Evolutionary conservation across 805 yeast genomes (phyloP).

Genomic region (Suhomyces sp.): DNA sequence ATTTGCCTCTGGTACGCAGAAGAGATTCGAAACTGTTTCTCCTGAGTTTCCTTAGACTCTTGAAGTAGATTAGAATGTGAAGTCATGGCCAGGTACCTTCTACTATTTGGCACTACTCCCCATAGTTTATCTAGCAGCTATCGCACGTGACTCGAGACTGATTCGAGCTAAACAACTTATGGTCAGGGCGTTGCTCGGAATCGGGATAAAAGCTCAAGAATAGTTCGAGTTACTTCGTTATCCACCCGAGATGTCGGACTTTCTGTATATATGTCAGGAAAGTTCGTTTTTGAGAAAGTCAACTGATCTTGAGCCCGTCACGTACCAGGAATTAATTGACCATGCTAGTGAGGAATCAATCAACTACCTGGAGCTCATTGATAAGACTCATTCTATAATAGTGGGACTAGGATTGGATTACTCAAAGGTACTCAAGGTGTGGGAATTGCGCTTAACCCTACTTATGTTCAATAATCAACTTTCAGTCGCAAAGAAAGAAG

Average conservation of each 20-base stretch:
- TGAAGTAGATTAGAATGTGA: slow-evolving; percentile 26
- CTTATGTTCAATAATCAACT: slow-evolving; percentile 30
- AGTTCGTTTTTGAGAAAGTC: slow-evolving; percentile 12
- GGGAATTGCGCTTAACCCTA: slow-evolving; percentile 37
- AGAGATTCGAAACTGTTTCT: slow-evolving; percentile 24
- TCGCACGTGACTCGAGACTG: neutral
- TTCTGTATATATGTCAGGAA: slow-evolving; percentile 9
- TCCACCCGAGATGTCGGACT: slow-evolving; percentile 2
- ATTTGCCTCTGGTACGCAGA: slow-evolving; percentile 26
- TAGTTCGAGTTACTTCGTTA: neutral
- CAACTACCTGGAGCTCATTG: slow-evolving; percentile 10
- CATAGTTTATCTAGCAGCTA: neutral
- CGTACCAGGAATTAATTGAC: neutral
- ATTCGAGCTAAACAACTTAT: neutral
- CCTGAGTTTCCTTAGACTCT: slow-evolving; percentile 36
- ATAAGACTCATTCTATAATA: slow-evolving; percentile 15
- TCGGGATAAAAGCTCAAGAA: neutral
- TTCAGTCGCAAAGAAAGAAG: slow-evolving; percentile 34
- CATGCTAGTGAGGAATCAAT: neutral
- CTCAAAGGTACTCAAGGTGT: slow-evolving; percentile 19
- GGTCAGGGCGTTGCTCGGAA: neutral
- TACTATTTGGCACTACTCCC: neutral
- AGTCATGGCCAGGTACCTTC: slow-evolving; percentile 6
- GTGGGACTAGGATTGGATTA: slow-evolving; percentile 5
- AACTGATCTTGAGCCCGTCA: slow-evolving; percentile 8